Evolutionary conservation across 208 protist species (phyloP).

Genomic region (Wallacemonas sp.): DNA sequence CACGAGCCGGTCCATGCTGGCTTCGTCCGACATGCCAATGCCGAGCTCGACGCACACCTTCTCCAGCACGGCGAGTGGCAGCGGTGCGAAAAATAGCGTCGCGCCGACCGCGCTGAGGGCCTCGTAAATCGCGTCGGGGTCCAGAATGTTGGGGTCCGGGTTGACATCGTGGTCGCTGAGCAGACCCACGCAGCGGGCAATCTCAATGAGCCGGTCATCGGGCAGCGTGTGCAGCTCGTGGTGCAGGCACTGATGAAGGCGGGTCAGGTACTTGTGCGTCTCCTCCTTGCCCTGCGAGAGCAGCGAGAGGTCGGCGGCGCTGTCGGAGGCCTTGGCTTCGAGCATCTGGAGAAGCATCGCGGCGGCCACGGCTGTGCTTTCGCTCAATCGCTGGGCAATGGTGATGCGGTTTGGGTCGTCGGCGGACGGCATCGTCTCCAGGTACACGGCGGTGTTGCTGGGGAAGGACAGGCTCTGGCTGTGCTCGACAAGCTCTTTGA

Average conservation of each 20-base stretch:
- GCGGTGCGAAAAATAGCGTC: constrained; percentile 16
- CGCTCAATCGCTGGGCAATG: constrained; percentile 42
- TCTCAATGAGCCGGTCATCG: constrained; percentile 33
- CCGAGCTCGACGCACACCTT: constrained; percentile 59
- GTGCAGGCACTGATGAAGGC: constrained; percentile 42
- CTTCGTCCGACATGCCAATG: constrained; percentile 52
- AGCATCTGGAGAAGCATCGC: constrained; percentile 35
- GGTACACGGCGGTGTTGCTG: background rate
- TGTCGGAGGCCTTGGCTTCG: background rate
- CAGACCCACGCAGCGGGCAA: constrained; percentile 38
- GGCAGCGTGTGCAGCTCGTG: constrained; percentile 48
- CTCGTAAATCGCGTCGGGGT: constrained; percentile 53
- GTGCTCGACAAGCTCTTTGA: background rate
- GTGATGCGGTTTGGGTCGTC: constrained; percentile 19
- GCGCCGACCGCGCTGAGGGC: constrained; percentile 52
- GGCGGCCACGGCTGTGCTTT: constrained; percentile 42
- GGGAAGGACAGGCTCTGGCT: constrained; percentile 11
- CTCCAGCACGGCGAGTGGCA: constrained; percentile 25
- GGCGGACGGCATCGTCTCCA: background rate
- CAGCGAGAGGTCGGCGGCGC: background rate
- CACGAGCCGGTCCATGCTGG: constrained; percentile 48
- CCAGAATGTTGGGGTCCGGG: constrained; percentile 16
- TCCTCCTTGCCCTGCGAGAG: constrained; percentile 15
- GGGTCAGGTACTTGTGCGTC: constrained; percentile 35
- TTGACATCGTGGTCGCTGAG: background rate